Conservation (phyloP, 2,329 filamentous ascomycete species). For the Graphilbum sp. region DNA sequence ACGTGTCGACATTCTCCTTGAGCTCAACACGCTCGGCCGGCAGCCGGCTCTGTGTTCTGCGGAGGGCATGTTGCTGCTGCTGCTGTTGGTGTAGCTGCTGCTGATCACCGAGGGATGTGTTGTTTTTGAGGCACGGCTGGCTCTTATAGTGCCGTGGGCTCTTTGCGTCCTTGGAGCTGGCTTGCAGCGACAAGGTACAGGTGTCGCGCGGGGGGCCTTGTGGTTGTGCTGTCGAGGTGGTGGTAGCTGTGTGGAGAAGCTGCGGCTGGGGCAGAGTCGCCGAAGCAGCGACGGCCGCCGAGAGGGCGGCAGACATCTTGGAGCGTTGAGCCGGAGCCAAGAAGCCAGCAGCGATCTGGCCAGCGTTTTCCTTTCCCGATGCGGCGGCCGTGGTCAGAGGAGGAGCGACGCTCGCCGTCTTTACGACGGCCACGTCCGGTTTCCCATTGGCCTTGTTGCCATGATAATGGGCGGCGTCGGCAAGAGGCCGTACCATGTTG, state of each 20-base stretch:
- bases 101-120: too few species aligned
- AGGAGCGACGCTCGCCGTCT: neutral
- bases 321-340: constrained; percentile 7
- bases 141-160: constrained; percentile 33
- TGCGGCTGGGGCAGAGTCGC: neutral
- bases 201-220: neutral
- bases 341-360: too few species aligned
- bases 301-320: neutral
- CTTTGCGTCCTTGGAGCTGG: constrained; percentile 7
- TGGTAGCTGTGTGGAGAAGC: neutral
- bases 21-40: constrained; percentile 3
- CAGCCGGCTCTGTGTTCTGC: constrained; percentile 9
- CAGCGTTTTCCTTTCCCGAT: constrained; percentile 21
- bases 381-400: constrained; percentile 9
- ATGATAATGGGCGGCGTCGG: constrained; percentile 13
- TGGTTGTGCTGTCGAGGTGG: too few species aligned
- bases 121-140: constrained; percentile 37
- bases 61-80: constrained; percentile 5
- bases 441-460: constrained; percentile 13
- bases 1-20: constrained; percentile 13
- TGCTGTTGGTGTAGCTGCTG: constrained; percentile 4
- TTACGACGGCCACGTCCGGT: neutral
- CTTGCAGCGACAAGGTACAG: neutral
- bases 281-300: neutral
- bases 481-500: constrained; percentile 36